These are phyloP conservation scores for Olyra latifolia DNA, from an alignment of 176 grass and related monocot species.

Conservation along the genomic window DNA sequence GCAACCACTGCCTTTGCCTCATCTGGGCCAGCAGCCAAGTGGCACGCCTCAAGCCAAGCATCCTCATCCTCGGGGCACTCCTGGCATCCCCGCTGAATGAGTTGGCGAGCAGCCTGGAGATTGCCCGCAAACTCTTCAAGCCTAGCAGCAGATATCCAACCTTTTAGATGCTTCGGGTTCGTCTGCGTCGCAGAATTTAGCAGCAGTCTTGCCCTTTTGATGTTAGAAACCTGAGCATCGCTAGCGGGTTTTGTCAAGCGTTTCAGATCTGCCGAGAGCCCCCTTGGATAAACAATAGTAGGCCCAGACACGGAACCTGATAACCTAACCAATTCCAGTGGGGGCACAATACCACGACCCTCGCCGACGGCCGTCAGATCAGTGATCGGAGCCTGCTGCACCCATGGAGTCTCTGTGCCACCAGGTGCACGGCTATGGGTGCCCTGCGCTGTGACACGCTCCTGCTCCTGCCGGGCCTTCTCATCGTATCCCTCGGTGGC, in stretches of 20 bases:
- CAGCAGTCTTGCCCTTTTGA: constrained; percentile 81
- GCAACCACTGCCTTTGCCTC: constrained; percentile 88
- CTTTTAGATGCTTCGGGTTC: constrained; percentile 83
- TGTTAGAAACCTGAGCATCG: constrained; percentile 89
- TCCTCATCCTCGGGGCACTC: constrained; percentile 54
- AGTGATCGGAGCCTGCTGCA: constrained; percentile 75
- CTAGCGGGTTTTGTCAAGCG: constrained; percentile 95
- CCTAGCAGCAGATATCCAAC: constrained; percentile 92
- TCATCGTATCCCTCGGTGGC: constrained; percentile 82
- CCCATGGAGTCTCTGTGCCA: constrained; percentile 83
- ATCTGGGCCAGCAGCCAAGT: constrained; percentile 84
- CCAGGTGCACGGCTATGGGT: constrained; percentile 70
- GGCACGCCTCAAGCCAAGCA: too few relatives aligned
- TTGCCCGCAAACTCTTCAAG: constrained; percentile 92
- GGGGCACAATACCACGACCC: constrained; percentile 86
- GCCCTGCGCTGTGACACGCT: constrained; percentile 81
- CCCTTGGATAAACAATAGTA: constrained; percentile 90
- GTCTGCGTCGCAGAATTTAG: constrained; percentile 89
- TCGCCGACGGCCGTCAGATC: constrained; percentile 88
- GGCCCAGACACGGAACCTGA: constrained; percentile 89
- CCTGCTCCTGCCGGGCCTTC: constrained; percentile 93
- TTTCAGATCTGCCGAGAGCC: constrained; percentile 80
- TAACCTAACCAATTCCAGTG: constrained; percentile 76
- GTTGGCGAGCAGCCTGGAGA: constrained; percentile 68
- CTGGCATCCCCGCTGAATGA: constrained; percentile 84